Percentiles rank a stretch among this genome's conserved stretches.
These are phyloP conservation scores for Corrigiola litoralis DNA, from an alignment of 179 eudicot genomes.

Conservation along the genomic window DNA sequence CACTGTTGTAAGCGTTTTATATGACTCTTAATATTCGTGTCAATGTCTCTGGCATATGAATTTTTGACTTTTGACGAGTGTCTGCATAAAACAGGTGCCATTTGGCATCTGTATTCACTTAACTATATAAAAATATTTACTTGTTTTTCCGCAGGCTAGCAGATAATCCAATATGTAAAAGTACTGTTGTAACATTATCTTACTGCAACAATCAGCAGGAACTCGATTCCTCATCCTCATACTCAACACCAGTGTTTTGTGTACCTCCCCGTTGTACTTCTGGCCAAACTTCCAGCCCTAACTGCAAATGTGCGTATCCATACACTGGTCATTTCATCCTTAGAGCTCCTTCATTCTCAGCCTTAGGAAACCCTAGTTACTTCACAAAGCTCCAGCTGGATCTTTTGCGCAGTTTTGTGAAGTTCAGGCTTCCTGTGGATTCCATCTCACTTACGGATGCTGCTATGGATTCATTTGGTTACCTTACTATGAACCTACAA, in stretches of 20 bases:
- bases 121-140: background rate
- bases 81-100: background rate
- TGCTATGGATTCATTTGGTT: constrained; percentile 21
- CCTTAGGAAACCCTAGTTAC: constrained; percentile 24
- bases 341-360: constrained; percentile 48
- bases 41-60: background rate
- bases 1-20: constrained; percentile 20
- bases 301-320: constrained; percentile 49
- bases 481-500: constrained; percentile 32
- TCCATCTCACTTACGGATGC: constrained; percentile 46
- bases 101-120: background rate
- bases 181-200: background rate
- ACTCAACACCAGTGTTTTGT: constrained; percentile 34
- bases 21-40: background rate
- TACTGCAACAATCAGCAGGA: constrained; percentile 28
- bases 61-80: background rate
- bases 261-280: constrained; percentile 33
- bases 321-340: constrained; percentile 53
- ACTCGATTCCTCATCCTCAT: constrained; percentile 10
- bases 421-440: constrained; percentile 52
- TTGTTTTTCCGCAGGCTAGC: constrained; percentile 32
- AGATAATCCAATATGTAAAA: constrained; percentile 35
- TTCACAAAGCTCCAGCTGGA: constrained; percentile 29
- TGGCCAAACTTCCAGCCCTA: constrained; percentile 39
- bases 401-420: constrained; percentile 29